Base-by-base conservation (phyloP, 768 basidiomycete genomes). In the Russula sp. region DNA sequence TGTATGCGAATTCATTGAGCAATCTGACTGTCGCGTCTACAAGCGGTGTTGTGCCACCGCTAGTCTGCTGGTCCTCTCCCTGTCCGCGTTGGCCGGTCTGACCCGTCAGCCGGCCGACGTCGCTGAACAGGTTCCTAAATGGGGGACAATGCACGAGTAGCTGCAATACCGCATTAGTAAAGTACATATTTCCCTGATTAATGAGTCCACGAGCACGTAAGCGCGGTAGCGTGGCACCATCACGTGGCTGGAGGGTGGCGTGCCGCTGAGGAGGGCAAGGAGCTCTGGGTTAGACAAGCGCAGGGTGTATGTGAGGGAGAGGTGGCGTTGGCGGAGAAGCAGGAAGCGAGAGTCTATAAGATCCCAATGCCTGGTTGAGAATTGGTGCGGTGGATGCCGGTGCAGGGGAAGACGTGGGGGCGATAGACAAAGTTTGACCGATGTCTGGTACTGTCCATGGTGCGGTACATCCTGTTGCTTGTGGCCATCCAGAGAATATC, bases 181-280 rank as follows among this genome's bases (percentile, higher is more conserved):
- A 99, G 74, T 96, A 99, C 87, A 97, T 88, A 75, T 98, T 98
- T 0, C 96, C 95, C 2, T 84, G 88, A 75, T 98, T 98, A 68
- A 98, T 80, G 56, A 98, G 77, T 5, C 96, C 95, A 16, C 95
- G 80, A 0, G 92, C 84, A 8, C 80, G 78, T 38, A 90, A 83
- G 56, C 73, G 75, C 1, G 75, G 69, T 56, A 70, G 64, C 11
- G 69, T 68, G 20, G 70, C 62, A 54, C 32, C 26, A 16, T 16
- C 22, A 58, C 54, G 10, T 61, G 48, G 5, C 67, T 59, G 5
- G 67, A 65, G 10, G 72, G 65, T 8, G 79, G 72, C 0, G 76
- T 78, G 9, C 76, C n/a, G n/a, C n/a, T 83, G 1, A 90, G 79
- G 0, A 75, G 76, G 7, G 86, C 64, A 3, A n/a, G n/a, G n/a